Evolutionary conservation across 2,329 filamentous ascomycete genomes (phyloP), one percentile per base, ranked within the genome.

Genomic region (Aaosphaeria arxii): DNA sequence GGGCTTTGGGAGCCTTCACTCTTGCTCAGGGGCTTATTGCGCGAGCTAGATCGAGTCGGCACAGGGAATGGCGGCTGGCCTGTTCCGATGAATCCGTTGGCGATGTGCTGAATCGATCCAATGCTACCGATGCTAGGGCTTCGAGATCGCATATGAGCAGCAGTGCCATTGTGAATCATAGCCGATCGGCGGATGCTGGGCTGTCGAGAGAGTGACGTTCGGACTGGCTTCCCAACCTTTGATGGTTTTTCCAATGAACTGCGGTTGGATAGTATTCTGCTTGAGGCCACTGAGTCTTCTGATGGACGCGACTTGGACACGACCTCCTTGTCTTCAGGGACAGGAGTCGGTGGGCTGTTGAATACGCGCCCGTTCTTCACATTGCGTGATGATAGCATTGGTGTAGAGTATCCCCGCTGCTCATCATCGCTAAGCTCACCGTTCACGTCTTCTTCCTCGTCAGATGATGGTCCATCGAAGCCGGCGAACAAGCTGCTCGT

Each of bases 401-500:
- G 82, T 32, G 85, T 62, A 5, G 59, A 58, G 40, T 52, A 66
- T 40, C 56, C 56, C 7, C 50, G 57, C 66, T 80, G 88, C 57
- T 89, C 86, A 1, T 80, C 79, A 56, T 89, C 87, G 58, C 65
- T 71, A 3, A 65, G 75, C 47, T 88, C 85, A 40, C 85, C 85
- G 6, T 85, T 86, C 33, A 9, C 9, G 17, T 62, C 59, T 32
- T 78, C 76, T 48, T 78, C 77, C 47, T 72, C 70, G 35, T 71
- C 69, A 43, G 67, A 70, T 60, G 84, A 89, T 40, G 77, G 78
- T 9, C 82, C 83, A 42, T 92, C 88, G 56, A 95, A 94, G 0
- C 89, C 89, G 31, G 89, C 88, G 69, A 94, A 94, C n/a, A 95
- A 75, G 63, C 88, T 94, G 70, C 88, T 92, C 43, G 89, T 85